Base-by-base conservation (phyloP, 768 basidiomycete species). In the Xanthoconium stramineum region DNA sequence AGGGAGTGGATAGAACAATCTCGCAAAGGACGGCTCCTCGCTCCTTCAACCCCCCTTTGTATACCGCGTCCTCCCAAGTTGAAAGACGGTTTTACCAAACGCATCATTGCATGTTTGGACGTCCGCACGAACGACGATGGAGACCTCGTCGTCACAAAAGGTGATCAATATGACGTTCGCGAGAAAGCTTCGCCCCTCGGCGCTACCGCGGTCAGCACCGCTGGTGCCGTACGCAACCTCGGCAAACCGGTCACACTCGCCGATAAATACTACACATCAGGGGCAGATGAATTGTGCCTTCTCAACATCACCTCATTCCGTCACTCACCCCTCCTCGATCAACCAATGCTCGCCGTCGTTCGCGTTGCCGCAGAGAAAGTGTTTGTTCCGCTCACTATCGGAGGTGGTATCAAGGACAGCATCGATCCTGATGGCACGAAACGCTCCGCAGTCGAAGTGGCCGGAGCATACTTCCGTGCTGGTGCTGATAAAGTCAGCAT, bases 231-330 rank as follows among this genome's bases (percentile, higher is more conserved):
- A 13, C 89, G 96, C 63, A 98, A 99, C 72, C 87, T 99, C 47
- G 97, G 97, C 50, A 98, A 97, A 74, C 97, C 97, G 19, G 92
- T 99, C 64, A 84, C 91, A 30, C 85, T 98, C 57, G 89, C 95
- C 3, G 82, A 80, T 47, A 84, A 83, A 61, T 98, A 99, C 76
- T 98, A 88, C 74, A 70, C 75, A 12, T 83, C 85, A 33, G 94
- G 94, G 33, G 96, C 96, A 45, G 97, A 99, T 72, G 97, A 99
- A 74, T 79, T 99, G 36, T 97, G 94, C 70, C 85, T 99, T 60
- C 88, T 99, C 69, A 99, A 99, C 75, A 99, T 99, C 79, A 99
- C 97, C 15, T 97, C 96, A 59, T 99, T 99, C 84, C 91, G 97
- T 58, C 88, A 91, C 66, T 98, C 94, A 14, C 95, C 97, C 1